Percentiles rank a stretch among this genome's conserved stretches.
phyloP scores from a whole-genome alignment of 495 filamentous ascomycete species.

The Cetradonia linearis region DNA sequence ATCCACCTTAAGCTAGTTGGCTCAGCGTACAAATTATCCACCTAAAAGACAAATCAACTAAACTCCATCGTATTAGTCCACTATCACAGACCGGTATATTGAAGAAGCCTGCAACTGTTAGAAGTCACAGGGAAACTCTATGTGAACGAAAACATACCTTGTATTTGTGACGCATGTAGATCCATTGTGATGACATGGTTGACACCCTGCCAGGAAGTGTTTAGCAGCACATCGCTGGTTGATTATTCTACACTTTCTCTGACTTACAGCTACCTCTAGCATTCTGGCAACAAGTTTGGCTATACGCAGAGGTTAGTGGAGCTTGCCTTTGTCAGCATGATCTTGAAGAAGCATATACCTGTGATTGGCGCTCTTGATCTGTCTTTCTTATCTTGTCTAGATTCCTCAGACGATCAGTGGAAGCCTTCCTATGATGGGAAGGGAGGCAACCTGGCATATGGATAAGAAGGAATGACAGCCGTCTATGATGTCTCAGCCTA shows the following conservation, averaged over 20 bases:
- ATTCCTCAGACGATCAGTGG: background rate
- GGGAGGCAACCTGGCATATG: background rate
- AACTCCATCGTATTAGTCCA: background rate
- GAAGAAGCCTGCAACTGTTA: conserved; percentile 77
- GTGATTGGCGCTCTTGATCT: conserved; percentile 71
- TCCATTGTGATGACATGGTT: conserved; percentile 81
- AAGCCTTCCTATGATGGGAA: too few species aligned
- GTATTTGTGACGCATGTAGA: conserved; percentile 51
- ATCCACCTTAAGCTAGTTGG: conserved; percentile 51
- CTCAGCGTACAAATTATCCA: conserved; percentile 90
- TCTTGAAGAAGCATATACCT: background rate
- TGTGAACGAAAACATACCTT: conserved; percentile 27
- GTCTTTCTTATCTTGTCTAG: conserved; percentile 96
- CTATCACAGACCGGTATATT: conserved; percentile 64
- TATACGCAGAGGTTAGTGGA: background rate
- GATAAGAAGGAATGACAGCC: background rate
- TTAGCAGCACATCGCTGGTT: background rate
- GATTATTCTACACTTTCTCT: too few species aligned
- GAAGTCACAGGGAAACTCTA: conserved; percentile 46
- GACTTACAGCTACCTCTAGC: background rate
- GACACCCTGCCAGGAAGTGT: background rate
- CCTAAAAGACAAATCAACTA: background rate
- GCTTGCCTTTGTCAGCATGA: background rate
- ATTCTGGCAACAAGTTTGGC: conserved; percentile 11
- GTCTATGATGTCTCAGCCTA: background rate